These are phyloP conservation scores for Sordariomycetes sp. DNA, from an alignment of 2,329 filamentous ascomycete genomes.

Conservation along the genomic window DNA sequence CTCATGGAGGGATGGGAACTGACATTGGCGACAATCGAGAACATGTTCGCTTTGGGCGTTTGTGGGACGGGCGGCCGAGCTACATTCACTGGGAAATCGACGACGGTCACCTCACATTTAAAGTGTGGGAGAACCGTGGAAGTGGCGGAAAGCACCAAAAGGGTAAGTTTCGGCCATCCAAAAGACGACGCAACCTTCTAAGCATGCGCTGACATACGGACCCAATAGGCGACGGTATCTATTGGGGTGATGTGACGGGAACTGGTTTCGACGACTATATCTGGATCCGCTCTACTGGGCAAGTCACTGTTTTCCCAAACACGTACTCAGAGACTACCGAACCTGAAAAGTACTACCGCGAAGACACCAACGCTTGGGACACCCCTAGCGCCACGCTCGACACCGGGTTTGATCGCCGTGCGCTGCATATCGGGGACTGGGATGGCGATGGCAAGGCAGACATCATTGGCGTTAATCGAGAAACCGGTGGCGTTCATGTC, in stretches of 20 bases:
- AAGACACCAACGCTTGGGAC: slow-evolving; percentile 1
- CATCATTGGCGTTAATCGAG: slow-evolving; percentile 17
- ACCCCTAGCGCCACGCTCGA: not conserved
- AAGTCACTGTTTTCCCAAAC: slow-evolving; percentile 6
- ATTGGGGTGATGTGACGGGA: slow-evolving; percentile 3
- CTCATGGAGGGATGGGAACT: not conserved
- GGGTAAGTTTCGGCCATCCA: not conserved
- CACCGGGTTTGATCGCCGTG: slow-evolving; percentile 12
- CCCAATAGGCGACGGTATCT: slow-evolving; percentile 1
- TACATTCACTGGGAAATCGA: slow-evolving; percentile 1
- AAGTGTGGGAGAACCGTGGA: not conserved
- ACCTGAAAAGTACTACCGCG: not conserved
- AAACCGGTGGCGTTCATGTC: slow-evolving; percentile 14
- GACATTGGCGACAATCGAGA: not conserved
- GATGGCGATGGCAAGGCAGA: slow-evolving; percentile 25
- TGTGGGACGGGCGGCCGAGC: not conserved
- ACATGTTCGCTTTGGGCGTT: not conserved
- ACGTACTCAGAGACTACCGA: not conserved
- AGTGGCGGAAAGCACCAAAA: not conserved
- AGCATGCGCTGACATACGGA: not conserved
- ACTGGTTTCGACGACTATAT: slow-evolving; percentile 9
- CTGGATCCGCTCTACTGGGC: slow-evolving; percentile 8
- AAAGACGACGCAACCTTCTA: not conserved
- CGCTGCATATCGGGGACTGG: slow-evolving; percentile 24
- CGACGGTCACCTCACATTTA: not conserved